These are phyloP conservation scores for Jaltomata sinuosa DNA, from an alignment of 257 asterid genomes.

Conservation along the genomic window DNA sequence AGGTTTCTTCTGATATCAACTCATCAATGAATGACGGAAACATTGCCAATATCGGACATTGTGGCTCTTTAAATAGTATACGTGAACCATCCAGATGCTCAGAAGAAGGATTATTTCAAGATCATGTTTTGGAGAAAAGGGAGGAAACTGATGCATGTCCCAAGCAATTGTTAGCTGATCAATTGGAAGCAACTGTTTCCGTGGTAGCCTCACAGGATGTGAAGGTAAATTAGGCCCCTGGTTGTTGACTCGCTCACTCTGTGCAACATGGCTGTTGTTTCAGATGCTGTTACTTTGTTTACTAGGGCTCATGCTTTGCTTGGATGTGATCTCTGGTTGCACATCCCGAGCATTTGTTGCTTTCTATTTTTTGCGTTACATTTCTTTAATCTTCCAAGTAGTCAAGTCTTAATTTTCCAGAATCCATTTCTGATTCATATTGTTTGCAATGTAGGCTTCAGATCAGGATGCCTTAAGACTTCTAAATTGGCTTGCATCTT, in stretches of 20 bases:
- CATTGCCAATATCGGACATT: constrained; percentile 21
- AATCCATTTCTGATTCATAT: not conserved
- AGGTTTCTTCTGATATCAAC: constrained; percentile 19
- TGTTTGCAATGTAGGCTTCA: constrained; percentile 30
- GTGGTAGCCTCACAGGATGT: constrained; percentile 30
- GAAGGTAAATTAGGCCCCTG: constrained; percentile 38
- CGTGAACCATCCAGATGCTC: constrained; percentile 21
- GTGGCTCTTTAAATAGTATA: constrained; percentile 21
- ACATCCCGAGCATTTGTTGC: not conserved
- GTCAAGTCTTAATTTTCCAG: not conserved
- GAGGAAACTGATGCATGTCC: constrained; percentile 19
- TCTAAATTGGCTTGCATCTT: constrained; percentile 95
- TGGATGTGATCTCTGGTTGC: not conserved
- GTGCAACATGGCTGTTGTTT: not conserved
- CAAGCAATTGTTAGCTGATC: constrained; percentile 21
- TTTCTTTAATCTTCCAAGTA: not conserved
- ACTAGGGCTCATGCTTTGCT: not conserved
- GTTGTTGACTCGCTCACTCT: not conserved
- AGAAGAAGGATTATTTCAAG: constrained; percentile 24
- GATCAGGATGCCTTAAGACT: constrained; percentile 79
- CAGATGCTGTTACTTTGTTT: not conserved
- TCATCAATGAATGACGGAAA: constrained; percentile 24
- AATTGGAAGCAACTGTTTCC: constrained; percentile 22
- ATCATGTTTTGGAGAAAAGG: constrained; percentile 23
- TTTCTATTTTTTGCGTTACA: not conserved